phyloP scores from a whole-genome alignment of 2,329 filamentous ascomycete species.

The Dryadomyces sulphureus region DNA sequence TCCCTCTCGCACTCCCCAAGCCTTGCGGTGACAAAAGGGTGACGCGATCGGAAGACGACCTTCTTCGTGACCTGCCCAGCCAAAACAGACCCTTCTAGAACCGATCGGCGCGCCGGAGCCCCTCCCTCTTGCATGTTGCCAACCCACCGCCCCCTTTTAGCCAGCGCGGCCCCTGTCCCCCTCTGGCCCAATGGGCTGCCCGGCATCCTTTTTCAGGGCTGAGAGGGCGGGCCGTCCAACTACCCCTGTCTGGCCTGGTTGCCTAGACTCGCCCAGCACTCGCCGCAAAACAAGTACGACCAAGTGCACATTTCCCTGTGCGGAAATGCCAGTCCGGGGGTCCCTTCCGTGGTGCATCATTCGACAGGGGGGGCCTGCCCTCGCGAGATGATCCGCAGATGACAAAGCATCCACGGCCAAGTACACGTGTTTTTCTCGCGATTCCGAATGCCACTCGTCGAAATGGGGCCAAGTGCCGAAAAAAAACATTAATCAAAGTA shows the following conservation, averaged over 20 bases:
- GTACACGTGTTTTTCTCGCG: too few relatives aligned
- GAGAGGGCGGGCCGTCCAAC: neutral
- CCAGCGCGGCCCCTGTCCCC: neutral
- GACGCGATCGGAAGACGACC: neutral
- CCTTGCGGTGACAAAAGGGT: neutral
- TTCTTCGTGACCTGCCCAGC: neutral
- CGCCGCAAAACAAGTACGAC: too few relatives aligned
- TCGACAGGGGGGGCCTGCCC: neutral
- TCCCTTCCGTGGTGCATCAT: neutral
- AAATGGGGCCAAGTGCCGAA: neutral
- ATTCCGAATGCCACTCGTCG: too few relatives aligned
- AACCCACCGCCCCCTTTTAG: neutral
- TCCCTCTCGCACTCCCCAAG: neutral
- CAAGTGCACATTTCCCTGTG: too few relatives aligned
- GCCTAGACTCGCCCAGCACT: too few relatives aligned
- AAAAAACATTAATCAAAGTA: neutral
- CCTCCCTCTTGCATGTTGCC: neutral
- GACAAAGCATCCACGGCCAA: neutral
- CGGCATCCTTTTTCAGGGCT: neutral
- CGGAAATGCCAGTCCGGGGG: too few relatives aligned
- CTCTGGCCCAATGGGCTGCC: neutral
- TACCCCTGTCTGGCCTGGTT: too few relatives aligned
- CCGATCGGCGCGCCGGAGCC: neutral
- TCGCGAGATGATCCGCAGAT: neutral
- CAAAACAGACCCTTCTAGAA: neutral